A percentile compares a stretch with the other conserved stretches of the same genome.
Evolutionary conservation across 1,284 basidiomycete species (phyloP).

Genomic region (Austroboletus olivaceoglutinosus): DNA sequence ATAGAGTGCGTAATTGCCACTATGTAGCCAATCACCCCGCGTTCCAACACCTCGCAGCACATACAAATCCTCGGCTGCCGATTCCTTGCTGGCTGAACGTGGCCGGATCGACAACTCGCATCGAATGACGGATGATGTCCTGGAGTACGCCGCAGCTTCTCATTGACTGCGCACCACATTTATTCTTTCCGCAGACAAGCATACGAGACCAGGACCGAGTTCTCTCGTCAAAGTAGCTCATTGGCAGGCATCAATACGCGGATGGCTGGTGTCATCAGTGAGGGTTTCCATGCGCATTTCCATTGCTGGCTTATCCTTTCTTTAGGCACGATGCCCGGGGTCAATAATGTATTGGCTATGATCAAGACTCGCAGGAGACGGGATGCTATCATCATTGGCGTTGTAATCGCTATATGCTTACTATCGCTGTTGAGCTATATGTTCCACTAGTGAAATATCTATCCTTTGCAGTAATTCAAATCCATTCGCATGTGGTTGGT

Average conservation of each 20-base stretch:
- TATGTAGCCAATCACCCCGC: background rate
- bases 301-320: background rate
- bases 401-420: constrained; percentile 81
- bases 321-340: constrained; percentile 84
- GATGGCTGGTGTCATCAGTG: constrained; percentile 82
- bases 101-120: constrained; percentile 90
- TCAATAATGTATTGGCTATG: constrained; percentile 89
- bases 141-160: constrained; percentile 60
- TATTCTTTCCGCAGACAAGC: constrained; percentile 71
- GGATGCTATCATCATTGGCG: constrained; percentile 88
- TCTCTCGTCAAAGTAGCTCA: constrained; percentile 78
- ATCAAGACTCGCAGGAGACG: constrained; percentile 88
- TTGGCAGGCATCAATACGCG: constrained; percentile 78
- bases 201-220: constrained; percentile 95
- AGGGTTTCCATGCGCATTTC: constrained; percentile 23
- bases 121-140: constrained; percentile 89
- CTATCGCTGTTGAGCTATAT: constrained; percentile 80
- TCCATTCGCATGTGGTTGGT: background rate
- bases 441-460: constrained; percentile 40
- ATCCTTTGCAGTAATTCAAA: constrained; percentile 3
- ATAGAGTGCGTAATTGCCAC: constrained; percentile 68
- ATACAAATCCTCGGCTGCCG: constrained; percentile 87
- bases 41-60: constrained; percentile 44
- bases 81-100: constrained; percentile 85
- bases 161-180: constrained; percentile 6